phyloP scores from a whole-genome alignment of 1,284 basidiomycete species.

The Amylostereum chailletii region DNA sequence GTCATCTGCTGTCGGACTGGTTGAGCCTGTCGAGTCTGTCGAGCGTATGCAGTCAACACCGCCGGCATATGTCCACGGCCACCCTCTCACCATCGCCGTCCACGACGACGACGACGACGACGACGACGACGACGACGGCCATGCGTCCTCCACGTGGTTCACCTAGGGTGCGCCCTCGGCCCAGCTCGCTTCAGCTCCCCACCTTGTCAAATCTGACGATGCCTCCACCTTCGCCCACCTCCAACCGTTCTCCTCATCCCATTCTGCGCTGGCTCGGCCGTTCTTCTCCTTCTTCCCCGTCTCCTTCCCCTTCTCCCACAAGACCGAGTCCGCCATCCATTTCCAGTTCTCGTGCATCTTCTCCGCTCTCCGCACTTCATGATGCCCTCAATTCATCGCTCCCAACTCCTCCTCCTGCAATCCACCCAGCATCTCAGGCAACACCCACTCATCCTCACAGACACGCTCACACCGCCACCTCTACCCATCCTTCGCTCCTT shows the following conservation, averaged over 20 bases:
- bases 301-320: slow-evolving; percentile 19
- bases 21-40: not conserved
- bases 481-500: slow-evolving; percentile 33
- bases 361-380: slow-evolving; percentile 24
- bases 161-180: not conserved
- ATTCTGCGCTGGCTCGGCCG: slow-evolving; percentile 42
- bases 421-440: not conserved
- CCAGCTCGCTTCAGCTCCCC: not conserved
- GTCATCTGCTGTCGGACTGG: slow-evolving; percentile 2
- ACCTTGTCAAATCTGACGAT: slow-evolving; percentile 3
- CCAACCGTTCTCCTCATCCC: slow-evolving; percentile 19
- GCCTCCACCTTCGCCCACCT: slow-evolving; percentile 11
- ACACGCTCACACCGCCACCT: slow-evolving; percentile 20
- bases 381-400: slow-evolving; percentile 25
- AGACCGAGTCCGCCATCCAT: slow-evolving; percentile 14
- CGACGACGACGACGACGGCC: not conserved
- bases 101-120: no score
- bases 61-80: not conserved
- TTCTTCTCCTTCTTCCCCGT: slow-evolving; percentile 15
- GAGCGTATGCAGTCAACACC: not conserved
- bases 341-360: slow-evolving; percentile 11
- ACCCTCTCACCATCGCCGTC: not conserved
- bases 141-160: slow-evolving; percentile 3
- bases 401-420: slow-evolving; percentile 11
- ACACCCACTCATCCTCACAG: slow-evolving; percentile 4